phyloP scores from a whole-genome alignment of 306 rosid genomes.

The Luffa aegyptiaca region DNA sequence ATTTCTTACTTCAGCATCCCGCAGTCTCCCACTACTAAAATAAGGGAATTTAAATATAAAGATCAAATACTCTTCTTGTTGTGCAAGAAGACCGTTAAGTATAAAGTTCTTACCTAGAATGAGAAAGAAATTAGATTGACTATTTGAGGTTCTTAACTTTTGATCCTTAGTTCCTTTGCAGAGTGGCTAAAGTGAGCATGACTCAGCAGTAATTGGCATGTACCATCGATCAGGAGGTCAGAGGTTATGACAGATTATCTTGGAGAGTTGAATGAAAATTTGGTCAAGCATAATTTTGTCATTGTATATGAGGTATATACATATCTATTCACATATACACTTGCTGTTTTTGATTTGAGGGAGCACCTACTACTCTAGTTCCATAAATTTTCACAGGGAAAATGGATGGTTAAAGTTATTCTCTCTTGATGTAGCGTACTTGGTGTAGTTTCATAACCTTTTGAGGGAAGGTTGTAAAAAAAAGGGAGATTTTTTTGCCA shows the following conservation, averaged over 20 bases:
- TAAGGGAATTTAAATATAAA: not conserved
- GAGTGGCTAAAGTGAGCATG: constrained; percentile 40
- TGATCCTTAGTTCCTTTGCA: constrained; percentile 74
- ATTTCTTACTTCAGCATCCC: not conserved
- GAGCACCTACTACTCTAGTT: not conserved
- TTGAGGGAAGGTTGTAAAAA: too few species aligned
- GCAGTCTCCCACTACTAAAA: not conserved
- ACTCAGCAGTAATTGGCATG: too few species aligned
- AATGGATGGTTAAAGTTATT: not conserved
- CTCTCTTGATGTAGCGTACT: not conserved
- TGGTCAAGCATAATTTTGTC: constrained; percentile 76
- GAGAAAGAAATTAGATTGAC: not conserved
- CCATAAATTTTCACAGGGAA: not conserved
- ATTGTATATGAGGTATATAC: constrained; percentile 73
- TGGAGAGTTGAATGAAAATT: constrained; percentile 82
- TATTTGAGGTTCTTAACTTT: constrained; percentile 23
- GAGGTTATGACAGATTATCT: constrained; percentile 83
- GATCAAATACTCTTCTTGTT: too few species aligned
- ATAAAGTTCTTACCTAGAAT: constrained; percentile 12
- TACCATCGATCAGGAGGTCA: too few species aligned
- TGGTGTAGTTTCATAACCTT: not conserved
- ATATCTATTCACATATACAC: not conserved
- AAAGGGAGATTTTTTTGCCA: too few species aligned
- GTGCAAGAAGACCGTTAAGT: too few species aligned
- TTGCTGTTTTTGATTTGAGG: constrained; percentile 1